Conservation (phyloP, 805 yeast genomes). For the Priceomyces haplophilus region DNA sequence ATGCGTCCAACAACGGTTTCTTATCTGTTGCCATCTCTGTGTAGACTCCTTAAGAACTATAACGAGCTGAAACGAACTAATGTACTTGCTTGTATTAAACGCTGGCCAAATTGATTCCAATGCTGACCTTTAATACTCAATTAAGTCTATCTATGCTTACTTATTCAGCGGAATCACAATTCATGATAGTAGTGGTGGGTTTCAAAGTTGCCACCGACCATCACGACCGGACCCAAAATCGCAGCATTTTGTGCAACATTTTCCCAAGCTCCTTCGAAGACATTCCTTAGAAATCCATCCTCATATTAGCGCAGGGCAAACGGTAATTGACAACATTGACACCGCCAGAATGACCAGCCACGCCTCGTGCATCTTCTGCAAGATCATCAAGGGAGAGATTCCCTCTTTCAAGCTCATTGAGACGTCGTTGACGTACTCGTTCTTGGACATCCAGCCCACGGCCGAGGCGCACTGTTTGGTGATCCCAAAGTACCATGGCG, state of each 20-base stretch:
- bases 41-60: background rate
- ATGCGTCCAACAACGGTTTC: constrained; percentile 49
- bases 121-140: background rate
- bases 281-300: constrained; percentile 4
- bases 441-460: constrained; percentile 91
- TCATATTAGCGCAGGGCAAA: background rate
- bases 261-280: constrained; percentile 3
- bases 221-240: background rate
- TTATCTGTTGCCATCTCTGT: constrained; percentile 22
- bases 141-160: constrained; percentile 2
- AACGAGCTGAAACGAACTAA: background rate
- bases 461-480: constrained; percentile 84
- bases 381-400: constrained; percentile 92
- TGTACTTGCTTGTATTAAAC: background rate
- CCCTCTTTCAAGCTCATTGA: constrained; percentile 90
- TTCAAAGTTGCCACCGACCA: constrained; percentile 6
- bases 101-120: background rate
- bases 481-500: constrained; percentile 93
- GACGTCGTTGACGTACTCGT: constrained; percentile 77
- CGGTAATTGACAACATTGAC: background rate
- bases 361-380: constrained; percentile 76
- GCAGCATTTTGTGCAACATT: constrained; percentile 3
- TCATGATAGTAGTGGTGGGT: background rate
- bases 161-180: background rate
- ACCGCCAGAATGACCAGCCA: constrained; percentile 1